Evolutionary conservation across 345 rosid genomes (phyloP), one percentile per base, ranked within the genome.

Genomic region (Psidium guajava): DNA sequence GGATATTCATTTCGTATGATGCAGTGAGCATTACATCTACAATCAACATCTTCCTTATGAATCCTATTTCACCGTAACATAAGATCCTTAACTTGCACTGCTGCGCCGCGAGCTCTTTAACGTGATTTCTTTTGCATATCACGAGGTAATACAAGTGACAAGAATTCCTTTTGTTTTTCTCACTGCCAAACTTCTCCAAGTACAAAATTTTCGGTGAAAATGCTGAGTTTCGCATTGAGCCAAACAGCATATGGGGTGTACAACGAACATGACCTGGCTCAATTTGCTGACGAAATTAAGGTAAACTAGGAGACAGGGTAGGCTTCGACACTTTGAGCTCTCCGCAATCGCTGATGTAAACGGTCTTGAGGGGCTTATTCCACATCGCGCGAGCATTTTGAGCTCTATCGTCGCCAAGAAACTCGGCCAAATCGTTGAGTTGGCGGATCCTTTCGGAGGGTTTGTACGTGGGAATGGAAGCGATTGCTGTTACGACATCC

Each of bases 351-450:
- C 94, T 94, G 85, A 96, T 93, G 77, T 58, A 95, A 61, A 94
- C 91, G 11, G 98, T 92, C 88, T 92, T 96, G 8, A 94, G 94
- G 83, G 99, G 99, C 85, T 88, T 91, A 85, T 95, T 92, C 98
- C 98, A 96, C 36, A 87, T 89, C 0, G 95, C 84, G 11, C 99
- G 89, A 25, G 97, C 98, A 54, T 88, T 93, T 86, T 92, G 94
- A 0, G 98, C 99, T 91, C 98, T 95, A 56, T 95, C 98, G 32
- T 96, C 98, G 83, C 99, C 98, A 5, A 96, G 54, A 69, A 95
- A 94, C 89, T 90, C 93, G 0, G 98, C 98, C 85, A 96, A 84
- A 82, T 95, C 96, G 24, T 96, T 96, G 84, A 94, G 89, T 82
- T 90, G 93, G 64, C 90, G 91, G 82, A 96, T 96, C 58, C 91